Evolutionary conservation across 768 basidiomycete species (phyloP).

Genomic region (Dacryopinax primogenitus): DNA sequence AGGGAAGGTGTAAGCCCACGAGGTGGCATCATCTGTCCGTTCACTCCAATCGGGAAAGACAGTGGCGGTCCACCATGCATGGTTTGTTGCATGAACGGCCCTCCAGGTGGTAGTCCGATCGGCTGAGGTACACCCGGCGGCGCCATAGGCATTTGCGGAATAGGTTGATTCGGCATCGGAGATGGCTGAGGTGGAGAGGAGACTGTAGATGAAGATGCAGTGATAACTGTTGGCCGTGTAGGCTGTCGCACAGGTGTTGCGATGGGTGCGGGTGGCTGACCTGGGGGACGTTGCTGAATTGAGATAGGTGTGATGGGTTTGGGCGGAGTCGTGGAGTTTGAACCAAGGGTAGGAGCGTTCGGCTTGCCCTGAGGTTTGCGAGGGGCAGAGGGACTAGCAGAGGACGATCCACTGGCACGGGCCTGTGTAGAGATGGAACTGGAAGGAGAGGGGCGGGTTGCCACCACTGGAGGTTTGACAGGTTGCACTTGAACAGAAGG

Average conservation of each 20-base stretch:
- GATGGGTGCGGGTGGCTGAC: constrained; percentile 6
- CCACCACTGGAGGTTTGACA: background rate
- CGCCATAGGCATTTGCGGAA: constrained; percentile 3
- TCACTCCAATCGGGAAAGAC: background rate
- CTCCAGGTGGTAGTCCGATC: background rate
- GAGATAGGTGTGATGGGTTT: background rate
- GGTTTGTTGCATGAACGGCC: background rate
- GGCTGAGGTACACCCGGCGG: background rate
- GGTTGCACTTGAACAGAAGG: background rate
- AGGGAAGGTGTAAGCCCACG: background rate
- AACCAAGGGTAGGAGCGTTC: background rate
- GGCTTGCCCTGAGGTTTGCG: constrained; percentile 1
- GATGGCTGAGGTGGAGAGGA: background rate
- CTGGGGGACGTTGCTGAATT: constrained; percentile 6
- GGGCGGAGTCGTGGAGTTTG: background rate
- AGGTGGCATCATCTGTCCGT: constrained; percentile 1
- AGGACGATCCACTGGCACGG: background rate
- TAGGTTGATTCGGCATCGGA: constrained; percentile 6
- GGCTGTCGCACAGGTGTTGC: constrained; percentile 7
- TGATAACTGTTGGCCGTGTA: constrained; percentile 2
- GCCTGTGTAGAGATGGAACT: background rate
- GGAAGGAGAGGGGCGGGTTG: background rate
- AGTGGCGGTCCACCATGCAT: background rate
- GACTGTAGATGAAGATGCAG: background rate
- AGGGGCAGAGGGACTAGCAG: background rate